Evolutionary conservation across 2,329 filamentous ascomycete species (phyloP).

Genomic region (Colletotrichum scovillei): DNA sequence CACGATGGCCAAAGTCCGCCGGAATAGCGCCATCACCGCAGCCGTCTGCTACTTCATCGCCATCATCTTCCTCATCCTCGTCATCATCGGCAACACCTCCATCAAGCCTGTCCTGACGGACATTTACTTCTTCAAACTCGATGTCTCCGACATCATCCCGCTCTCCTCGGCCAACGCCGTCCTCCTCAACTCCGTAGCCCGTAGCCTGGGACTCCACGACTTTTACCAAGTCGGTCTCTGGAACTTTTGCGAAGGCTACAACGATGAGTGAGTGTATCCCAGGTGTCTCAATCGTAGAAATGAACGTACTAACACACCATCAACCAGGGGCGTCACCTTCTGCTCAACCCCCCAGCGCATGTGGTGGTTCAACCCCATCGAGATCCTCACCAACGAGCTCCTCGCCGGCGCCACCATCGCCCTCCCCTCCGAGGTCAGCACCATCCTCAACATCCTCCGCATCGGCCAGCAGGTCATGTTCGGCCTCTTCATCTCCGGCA

Average conservation of each 20-base stretch:
- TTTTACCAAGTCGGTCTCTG: constrained; percentile 95
- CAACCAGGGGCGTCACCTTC: constrained; percentile 72
- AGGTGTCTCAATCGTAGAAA: background rate
- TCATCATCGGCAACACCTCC: constrained; percentile 79
- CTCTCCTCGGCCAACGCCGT: constrained; percentile 73
- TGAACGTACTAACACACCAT: constrained; percentile 55
- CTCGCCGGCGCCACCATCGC: constrained; percentile 86
- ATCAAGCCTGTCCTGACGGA: constrained; percentile 70
- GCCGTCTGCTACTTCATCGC: constrained; percentile 79
- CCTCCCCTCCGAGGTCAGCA: constrained; percentile 78
- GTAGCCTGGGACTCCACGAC: constrained; percentile 88
- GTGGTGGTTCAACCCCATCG: constrained; percentile 93
- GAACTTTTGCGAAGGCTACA: constrained; percentile 91
- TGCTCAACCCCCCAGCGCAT: constrained; percentile 78
- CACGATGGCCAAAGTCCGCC: constrained; percentile 59
- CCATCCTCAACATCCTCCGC: constrained; percentile 79
- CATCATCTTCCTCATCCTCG: constrained; percentile 83
- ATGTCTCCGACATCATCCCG: constrained; percentile 85
- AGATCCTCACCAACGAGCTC: constrained; percentile 83
- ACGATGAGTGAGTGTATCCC: constrained; percentile 60
- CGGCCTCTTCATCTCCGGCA: constrained; percentile 81
- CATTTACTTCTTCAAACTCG: constrained; percentile 87
- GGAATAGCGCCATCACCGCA: constrained; percentile 72
- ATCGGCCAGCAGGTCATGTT: constrained; percentile 89
- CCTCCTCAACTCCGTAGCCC: constrained; percentile 88